phyloP scores from a whole-genome alignment of 2,329 filamentous ascomycete species.

The Monilinia aucupariae region DNA sequence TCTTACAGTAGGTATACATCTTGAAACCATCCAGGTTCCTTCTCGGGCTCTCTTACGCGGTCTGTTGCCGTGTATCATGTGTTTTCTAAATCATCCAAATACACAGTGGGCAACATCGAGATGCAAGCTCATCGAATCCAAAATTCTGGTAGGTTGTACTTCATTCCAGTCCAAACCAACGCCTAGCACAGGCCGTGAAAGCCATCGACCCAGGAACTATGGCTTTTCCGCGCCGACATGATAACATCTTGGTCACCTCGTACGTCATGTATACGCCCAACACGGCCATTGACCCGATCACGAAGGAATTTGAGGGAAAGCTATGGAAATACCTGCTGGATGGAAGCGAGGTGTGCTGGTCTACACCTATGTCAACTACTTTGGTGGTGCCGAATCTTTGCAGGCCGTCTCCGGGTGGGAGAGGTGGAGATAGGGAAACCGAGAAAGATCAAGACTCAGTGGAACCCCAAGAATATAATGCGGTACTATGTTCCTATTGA shows the following conservation, averaged over 20 bases:
- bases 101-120: too few relatives aligned
- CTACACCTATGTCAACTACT: slow-evolving; percentile 46
- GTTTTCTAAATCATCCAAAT: too few relatives aligned
- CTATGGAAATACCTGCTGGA: neutral
- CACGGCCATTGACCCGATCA: neutral
- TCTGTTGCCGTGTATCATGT: too few relatives aligned
- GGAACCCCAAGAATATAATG: slow-evolving; percentile 43
- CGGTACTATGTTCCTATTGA: slow-evolving; percentile 37
- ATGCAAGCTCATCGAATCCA: too few relatives aligned
- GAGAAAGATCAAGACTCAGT: slow-evolving; percentile 42
- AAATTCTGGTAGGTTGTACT: too few relatives aligned
- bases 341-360: neutral
- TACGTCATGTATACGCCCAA: slow-evolving; percentile 4
- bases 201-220: neutral
- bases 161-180: too few relatives aligned
- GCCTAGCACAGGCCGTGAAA: too few relatives aligned
- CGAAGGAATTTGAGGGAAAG: neutral
- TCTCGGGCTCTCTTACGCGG: too few relatives aligned
- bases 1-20: too few relatives aligned
- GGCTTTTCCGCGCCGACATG: neutral
- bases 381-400: slow-evolving; percentile 42
- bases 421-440: slow-evolving; percentile 45
- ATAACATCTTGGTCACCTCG: slow-evolving; percentile 1
- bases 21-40: too few relatives aligned
- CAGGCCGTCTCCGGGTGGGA: slow-evolving; percentile 45